phyloP scores from a whole-genome alignment of 768 basidiomycete species.

The Leucosporidium scottii region DNA sequence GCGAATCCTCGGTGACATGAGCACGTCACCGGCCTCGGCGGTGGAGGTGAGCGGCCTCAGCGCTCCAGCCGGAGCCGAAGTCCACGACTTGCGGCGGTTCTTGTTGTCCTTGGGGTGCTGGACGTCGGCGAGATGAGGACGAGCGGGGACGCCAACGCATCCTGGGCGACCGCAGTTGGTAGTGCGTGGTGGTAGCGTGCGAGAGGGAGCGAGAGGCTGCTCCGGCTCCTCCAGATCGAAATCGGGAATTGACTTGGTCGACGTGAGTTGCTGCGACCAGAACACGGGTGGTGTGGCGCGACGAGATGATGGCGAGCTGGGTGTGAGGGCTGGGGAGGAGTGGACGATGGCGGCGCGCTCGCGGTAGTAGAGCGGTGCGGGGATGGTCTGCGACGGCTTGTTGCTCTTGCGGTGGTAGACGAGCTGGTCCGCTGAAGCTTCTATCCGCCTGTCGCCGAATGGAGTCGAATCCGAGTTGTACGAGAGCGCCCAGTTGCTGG shows the following conservation, averaged over 20 bases:
- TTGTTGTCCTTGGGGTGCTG: not conserved
- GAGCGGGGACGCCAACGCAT: no score
- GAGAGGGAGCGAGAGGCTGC: no score
- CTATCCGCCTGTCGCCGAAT: no score
- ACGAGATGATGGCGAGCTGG: slow-evolving; percentile 4
- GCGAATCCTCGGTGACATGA: no score
- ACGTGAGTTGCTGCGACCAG: no score
- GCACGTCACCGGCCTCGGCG: not conserved
- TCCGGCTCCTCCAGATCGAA: no score
- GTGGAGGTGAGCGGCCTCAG: not conserved
- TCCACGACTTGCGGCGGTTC: not conserved
- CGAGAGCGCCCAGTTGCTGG: slow-evolving; percentile 18
- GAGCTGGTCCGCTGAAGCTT: not conserved
- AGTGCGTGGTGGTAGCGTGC: no score
- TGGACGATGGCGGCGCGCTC: slow-evolving; percentile 24
- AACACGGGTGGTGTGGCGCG: not conserved
- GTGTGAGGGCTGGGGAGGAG: slow-evolving; percentile 18
- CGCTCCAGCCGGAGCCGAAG: not conserved
- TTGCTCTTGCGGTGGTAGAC: slow-evolving; percentile 21
- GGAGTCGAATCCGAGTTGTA: slow-evolving; percentile 11
- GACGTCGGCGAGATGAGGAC: slow-evolving; percentile 14
- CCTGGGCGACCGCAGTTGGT: no score
- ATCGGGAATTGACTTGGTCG: no score
- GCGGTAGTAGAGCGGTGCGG: slow-evolving; percentile 28
- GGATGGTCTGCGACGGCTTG: slow-evolving; percentile 15